Conservation (phyloP, 2,329 filamentous ascomycete species). For the Phyllosticta paracitricarpa region DNA sequence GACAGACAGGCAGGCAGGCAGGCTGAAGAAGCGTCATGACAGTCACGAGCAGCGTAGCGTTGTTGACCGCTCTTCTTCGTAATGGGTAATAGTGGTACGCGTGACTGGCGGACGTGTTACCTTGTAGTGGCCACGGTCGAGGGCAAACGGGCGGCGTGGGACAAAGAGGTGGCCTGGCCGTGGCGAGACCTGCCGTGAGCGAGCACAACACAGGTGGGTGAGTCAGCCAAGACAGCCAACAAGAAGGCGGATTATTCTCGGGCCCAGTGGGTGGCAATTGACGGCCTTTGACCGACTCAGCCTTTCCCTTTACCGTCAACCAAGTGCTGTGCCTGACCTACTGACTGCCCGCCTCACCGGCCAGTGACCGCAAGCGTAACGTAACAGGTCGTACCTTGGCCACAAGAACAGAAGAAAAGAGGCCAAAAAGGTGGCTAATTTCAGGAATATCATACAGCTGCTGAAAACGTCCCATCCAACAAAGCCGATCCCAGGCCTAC, state of each 20-base stretch:
- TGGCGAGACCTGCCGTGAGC: too few relatives aligned
- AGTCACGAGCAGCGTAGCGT: background rate
- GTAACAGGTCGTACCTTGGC: background rate
- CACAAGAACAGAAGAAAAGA: too few relatives aligned
- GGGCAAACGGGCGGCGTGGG: background rate
- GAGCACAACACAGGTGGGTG: background rate
- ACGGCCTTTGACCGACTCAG: too few relatives aligned
- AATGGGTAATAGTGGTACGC: background rate
- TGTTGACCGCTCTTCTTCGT: too few relatives aligned
- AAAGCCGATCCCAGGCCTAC: too few relatives aligned
- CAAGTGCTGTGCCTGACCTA: too few relatives aligned
- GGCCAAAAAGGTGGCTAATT: background rate
- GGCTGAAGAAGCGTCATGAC: too few relatives aligned
- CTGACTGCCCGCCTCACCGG: background rate
- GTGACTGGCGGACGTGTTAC: background rate
- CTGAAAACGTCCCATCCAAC: too few relatives aligned
- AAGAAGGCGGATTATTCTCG: background rate
- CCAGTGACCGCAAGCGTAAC: background rate
- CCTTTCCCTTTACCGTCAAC: too few relatives aligned
- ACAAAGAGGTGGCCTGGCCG: background rate
- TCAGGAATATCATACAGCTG: too few relatives aligned
- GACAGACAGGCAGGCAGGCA: too few relatives aligned
- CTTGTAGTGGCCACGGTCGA: too few relatives aligned
- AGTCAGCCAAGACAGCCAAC: background rate
- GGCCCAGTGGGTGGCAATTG: background rate